These are phyloP conservation scores for Filobasidium floriforme DNA, from an alignment of 768 basidiomycete genomes.

Conservation along the genomic window DNA sequence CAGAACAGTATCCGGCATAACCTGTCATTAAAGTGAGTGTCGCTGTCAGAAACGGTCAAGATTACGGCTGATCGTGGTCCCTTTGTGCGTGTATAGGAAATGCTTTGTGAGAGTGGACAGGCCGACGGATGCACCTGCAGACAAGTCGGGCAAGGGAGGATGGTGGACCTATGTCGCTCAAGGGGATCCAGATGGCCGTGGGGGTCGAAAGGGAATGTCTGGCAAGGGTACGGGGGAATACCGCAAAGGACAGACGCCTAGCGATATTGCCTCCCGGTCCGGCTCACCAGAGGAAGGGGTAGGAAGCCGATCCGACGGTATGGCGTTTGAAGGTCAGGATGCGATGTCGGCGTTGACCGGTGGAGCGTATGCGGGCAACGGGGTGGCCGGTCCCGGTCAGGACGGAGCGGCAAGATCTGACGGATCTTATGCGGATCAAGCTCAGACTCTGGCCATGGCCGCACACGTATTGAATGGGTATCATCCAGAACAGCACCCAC, in stretches of 20 bases:
- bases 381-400: background rate
- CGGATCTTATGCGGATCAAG: conserved; percentile 5
- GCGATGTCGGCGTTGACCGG: background rate
- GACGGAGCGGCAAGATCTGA: background rate
- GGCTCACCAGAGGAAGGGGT: conserved; percentile 16
- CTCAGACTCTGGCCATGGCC: conserved; percentile 5
- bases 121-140: conserved; percentile 33
- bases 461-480: conserved; percentile 4
- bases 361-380: background rate
- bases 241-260: conserved; percentile 23
- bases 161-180: conserved; percentile 38
- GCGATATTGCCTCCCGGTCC: conserved; percentile 22
- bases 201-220: conserved; percentile 21
- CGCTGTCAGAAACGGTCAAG: background rate
- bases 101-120: conserved; percentile 29
- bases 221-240: conserved; percentile 25
- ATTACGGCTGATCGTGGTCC: background rate
- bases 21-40: conserved; percentile 38
- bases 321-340: background rate
- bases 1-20: conserved; percentile 47
- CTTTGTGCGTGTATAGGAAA: conserved; percentile 14
- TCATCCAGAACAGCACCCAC: background rate
- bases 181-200: conserved; percentile 21
- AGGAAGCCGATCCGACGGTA: background rate
- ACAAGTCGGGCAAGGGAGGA: conserved; percentile 43